Conservation (phyloP, 306 rosid genomes). For the Ziziphus jujuba region DNA sequence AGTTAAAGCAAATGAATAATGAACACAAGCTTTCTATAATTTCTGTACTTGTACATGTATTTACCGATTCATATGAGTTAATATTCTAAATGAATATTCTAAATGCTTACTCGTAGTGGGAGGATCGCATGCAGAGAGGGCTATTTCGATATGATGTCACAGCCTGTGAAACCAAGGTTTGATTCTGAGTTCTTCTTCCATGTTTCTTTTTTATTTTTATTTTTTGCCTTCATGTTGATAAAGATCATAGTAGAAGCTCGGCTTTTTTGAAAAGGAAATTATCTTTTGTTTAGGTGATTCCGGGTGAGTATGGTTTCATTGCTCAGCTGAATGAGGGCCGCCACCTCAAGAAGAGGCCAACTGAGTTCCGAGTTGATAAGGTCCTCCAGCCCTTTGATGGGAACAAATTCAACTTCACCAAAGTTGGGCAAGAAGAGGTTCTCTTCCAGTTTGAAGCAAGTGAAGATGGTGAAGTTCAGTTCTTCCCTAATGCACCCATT, state of each 20-base stretch:
- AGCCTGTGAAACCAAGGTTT: slow-evolving; percentile 90
- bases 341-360: slow-evolving; percentile 94
- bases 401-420: slow-evolving; percentile 85
- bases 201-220: not conserved
- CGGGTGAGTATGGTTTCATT: slow-evolving; percentile 77
- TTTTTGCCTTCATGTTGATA: not conserved
- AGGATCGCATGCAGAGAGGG: slow-evolving; percentile 88
- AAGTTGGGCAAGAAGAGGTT: slow-evolving; percentile 94
- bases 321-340: slow-evolving; percentile 99
- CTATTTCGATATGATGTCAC: slow-evolving; percentile 95
- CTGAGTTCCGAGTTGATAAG: slow-evolving; percentile 89
- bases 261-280: not conserved
- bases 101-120: slow-evolving; percentile 58
- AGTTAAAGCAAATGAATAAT: slow-evolving; percentile 13
- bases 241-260: not conserved
- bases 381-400: slow-evolving; percentile 91
- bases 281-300: slow-evolving; percentile 61
- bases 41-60: not conserved
- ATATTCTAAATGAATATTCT: slow-evolving; percentile 8
- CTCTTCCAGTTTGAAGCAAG: slow-evolving; percentile 78
- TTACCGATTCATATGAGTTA: slow-evolving; percentile 6
- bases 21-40: not conserved
- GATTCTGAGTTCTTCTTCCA: not conserved
- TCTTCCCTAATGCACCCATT: slow-evolving; percentile 69
- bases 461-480: slow-evolving; percentile 67